Percentiles rank a stretch among this genome's conserved stretches.
These are phyloP conservation scores for Bruguiera gymnorhiza DNA, from an alignment of 345 rosid species.

Conservation along the genomic window DNA sequence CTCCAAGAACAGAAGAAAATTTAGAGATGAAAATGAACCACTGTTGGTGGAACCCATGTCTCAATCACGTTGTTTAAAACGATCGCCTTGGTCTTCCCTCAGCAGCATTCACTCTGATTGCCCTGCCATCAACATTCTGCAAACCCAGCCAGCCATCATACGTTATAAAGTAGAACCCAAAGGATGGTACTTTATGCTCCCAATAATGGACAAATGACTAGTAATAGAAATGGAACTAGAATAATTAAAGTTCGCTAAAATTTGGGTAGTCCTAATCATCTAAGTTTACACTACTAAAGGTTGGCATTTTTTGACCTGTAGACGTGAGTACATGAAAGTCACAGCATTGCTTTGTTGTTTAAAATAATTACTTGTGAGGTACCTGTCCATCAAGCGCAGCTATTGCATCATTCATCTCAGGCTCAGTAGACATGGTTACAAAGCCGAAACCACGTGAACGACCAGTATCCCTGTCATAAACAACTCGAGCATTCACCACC, in stretches of 20 bases:
- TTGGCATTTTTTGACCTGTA: no score
- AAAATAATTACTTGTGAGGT: not conserved
- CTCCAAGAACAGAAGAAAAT: not conserved
- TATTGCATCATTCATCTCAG: slow-evolving; percentile 79
- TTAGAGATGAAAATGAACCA: not conserved
- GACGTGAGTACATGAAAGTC: no score
- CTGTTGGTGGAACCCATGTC: slow-evolving; percentile 10
- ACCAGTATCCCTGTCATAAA: slow-evolving; percentile 80
- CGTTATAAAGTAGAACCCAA: slow-evolving; percentile 3
- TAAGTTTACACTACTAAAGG: no score
- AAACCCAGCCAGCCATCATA: slow-evolving; percentile 8
- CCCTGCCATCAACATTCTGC: slow-evolving; percentile 83
- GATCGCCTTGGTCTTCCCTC: slow-evolving; percentile 73
- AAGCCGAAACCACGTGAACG: slow-evolving; percentile 97
- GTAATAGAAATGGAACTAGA: no score
- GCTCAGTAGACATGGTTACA: slow-evolving; percentile 71
- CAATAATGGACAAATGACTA: not conserved
- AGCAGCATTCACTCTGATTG: slow-evolving; percentile 84
- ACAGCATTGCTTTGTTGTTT: no score
- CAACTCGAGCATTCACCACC: slow-evolving; percentile 74
- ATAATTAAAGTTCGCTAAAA: no score
- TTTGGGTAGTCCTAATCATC: no score
- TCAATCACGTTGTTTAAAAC: slow-evolving; percentile 34
- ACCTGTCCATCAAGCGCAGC: slow-evolving; percentile 97
- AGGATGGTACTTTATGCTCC: not conserved